Percentiles rank a stretch among this genome's conserved stretches.
These are phyloP conservation scores for Alternaria ethzedia DNA, from an alignment of 2,329 filamentous ascomycete species.

Conservation along the genomic window DNA sequence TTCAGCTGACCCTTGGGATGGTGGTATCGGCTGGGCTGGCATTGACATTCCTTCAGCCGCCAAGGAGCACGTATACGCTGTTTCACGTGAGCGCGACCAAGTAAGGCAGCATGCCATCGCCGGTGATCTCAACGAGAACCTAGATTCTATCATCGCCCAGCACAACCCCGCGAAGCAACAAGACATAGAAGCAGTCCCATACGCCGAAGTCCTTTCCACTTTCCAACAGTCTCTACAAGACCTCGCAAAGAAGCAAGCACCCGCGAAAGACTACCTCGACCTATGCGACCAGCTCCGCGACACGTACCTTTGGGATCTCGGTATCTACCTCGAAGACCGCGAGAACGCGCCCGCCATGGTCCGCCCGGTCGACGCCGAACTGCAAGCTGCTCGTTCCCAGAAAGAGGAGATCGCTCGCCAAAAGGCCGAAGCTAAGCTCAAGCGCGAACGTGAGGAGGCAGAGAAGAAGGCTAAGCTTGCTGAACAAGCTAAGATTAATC, in stretches of 20 bases:
- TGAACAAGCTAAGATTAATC: slow-evolving; percentile 64
- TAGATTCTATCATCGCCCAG: slow-evolving; percentile 50
- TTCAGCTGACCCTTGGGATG: slow-evolving; percentile 53
- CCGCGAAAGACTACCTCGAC: slow-evolving; percentile 74
- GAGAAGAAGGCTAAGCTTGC: slow-evolving; percentile 61
- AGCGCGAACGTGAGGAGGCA: slow-evolving; percentile 66
- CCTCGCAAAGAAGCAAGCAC: slow-evolving; percentile 55
- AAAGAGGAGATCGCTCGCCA: slow-evolving; percentile 57
- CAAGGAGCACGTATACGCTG: slow-evolving; percentile 66
- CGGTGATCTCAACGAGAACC: slow-evolving; percentile 39
- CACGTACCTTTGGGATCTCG: slow-evolving; percentile 78
- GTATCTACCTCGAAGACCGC: slow-evolving; percentile 87
- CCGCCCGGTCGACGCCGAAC: slow-evolving; percentile 66
- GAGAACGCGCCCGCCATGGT: slow-evolving; percentile 76
- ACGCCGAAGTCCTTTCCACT: slow-evolving; percentile 56
- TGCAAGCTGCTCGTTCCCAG: slow-evolving; percentile 61
- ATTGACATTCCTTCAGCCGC: slow-evolving; percentile 66
- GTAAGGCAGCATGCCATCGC: slow-evolving; percentile 63
- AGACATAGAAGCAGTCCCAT: slow-evolving; percentile 48
- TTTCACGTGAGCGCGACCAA: slow-evolving; percentile 63
- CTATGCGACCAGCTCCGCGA: slow-evolving; percentile 79
- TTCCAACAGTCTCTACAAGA: slow-evolving; percentile 68
- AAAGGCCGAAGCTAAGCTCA: slow-evolving; percentile 53
- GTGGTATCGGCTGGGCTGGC: slow-evolving; percentile 68
- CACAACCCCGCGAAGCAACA: slow-evolving; percentile 37